Conservation (phyloP, 2,329 filamentous ascomycete genomes). For the Bipolaris bicolor region DNA sequence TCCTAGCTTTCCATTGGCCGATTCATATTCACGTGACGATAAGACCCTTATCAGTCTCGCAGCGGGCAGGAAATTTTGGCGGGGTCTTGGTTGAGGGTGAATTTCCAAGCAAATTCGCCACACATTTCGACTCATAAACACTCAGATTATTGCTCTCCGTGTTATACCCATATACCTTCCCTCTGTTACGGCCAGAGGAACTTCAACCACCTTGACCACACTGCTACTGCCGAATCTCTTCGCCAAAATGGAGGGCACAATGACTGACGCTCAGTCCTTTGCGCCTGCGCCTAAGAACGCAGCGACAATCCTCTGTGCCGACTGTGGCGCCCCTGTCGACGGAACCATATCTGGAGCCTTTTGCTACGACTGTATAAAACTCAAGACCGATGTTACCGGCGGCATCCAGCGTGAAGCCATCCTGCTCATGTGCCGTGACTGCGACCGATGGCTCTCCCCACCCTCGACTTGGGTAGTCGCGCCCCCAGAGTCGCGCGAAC, state of each 20-base stretch:
- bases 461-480: constrained; percentile 87
- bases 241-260: constrained; percentile 41
- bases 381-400: constrained; percentile 89
- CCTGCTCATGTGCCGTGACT: constrained; percentile 91
- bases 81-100: constrained; percentile 25
- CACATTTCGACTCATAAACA: constrained; percentile 23
- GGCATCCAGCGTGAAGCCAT: constrained; percentile 90
- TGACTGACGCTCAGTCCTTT: constrained; percentile 50
- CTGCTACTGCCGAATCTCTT: not conserved
- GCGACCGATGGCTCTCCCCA: constrained; percentile 87
- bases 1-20: not conserved
- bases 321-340: constrained; percentile 95
- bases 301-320: constrained; percentile 91
- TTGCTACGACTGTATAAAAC: constrained; percentile 94
- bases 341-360: constrained; percentile 85
- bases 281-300: constrained; percentile 49
- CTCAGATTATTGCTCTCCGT: constrained; percentile 2
- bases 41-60: constrained; percentile 19
- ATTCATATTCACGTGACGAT: constrained; percentile 36
- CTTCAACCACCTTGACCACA: not conserved
- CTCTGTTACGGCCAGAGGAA: not conserved
- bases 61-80: constrained; percentile 33
- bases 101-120: constrained; percentile 40
- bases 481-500: constrained; percentile 83
- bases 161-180: not conserved